A percentile compares a stretch with the other conserved stretches of the same genome.
Evolutionary conservation across 441 rosid genomes (phyloP).

Genomic region (Adansonia gregorii): DNA sequence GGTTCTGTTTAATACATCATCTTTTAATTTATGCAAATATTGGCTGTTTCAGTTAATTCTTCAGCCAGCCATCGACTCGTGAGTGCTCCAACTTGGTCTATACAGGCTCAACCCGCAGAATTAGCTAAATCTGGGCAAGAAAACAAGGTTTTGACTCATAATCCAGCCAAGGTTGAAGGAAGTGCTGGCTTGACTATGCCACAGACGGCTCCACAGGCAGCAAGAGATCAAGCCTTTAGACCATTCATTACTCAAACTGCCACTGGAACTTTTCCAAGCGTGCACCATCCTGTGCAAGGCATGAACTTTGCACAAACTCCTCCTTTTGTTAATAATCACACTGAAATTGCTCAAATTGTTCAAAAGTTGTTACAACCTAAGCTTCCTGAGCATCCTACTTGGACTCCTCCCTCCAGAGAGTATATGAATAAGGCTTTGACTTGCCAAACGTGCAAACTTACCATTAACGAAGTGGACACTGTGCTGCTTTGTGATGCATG

Average conservation of each 20-base stretch:
- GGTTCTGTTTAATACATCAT: background rate
- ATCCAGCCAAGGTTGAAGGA: constrained; percentile 50
- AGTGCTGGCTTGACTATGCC: constrained; percentile 40
- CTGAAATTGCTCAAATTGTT: constrained; percentile 71
- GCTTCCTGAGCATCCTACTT: constrained; percentile 70
- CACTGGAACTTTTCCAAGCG: constrained; percentile 48
- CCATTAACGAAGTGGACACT: constrained; percentile 74
- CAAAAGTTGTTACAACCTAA: constrained; percentile 70
- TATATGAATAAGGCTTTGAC: constrained; percentile 75
- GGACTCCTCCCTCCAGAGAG: constrained; percentile 96
- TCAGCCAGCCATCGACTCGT: constrained; percentile 50
- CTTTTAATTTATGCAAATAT: background rate
- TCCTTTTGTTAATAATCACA: constrained; percentile 50
- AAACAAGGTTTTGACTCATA: constrained; percentile 56
- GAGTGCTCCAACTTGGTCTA: constrained; percentile 73
- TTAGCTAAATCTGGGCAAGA: constrained; percentile 52
- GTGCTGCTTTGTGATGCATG: constrained; percentile 90
- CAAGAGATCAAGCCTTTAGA: constrained; percentile 64
- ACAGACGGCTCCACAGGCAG: constrained; percentile 45
- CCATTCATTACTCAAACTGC: constrained; percentile 62
- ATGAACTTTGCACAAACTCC: constrained; percentile 54
- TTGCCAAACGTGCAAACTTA: constrained; percentile 75
- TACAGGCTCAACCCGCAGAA: constrained; percentile 57
- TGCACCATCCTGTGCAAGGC: constrained; percentile 68
- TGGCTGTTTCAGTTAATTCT: constrained; percentile 58